Base-by-base conservation (phyloP, 345 rosid genomes). In the Citrus medica region DNA sequence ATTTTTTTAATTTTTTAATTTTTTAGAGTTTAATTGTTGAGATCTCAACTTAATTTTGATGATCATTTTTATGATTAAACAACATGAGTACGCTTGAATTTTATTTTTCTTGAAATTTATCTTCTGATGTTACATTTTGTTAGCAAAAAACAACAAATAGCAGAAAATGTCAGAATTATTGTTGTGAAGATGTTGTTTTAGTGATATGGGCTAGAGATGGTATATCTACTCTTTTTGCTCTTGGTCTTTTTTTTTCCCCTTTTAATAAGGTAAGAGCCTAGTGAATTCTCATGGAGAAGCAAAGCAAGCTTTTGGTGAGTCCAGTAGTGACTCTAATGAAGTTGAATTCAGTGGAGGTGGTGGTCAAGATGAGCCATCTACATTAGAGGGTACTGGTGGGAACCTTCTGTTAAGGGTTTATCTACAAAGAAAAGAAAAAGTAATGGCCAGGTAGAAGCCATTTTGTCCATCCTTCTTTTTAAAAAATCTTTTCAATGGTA, bases 341-440 rank as follows among this genome's bases (percentile, higher is more conserved):
- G 85, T 91, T 74, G 95, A 92, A 79, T 89, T 87, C 80, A 89
- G 93, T 82, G 98, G 91, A 19, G 87, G 90, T 76, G 86, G 85
- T 13, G 89, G 85, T 82, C 90, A 81, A 80, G 88, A 88, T 62
- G 91, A 86, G 70, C 81, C 75, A 32, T 81, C 87, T 30, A 81
- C 74, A 37, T 65, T 85, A 86, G 91, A 83, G 67, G 85, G 82
- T 76, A 71, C 84, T 56, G 83, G 87, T 46, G 85, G 85, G 92
- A 88, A 79, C 79, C 84, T 24, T 89, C 59, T 33, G 5, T 75
- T 8, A 92, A 86, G 79, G 83, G 85, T 75, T 74, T 82, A 62
- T 82, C 84, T 81, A 81, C 85, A 32, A 92, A 82, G 86, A 92
- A 93, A 88, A 91, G 99, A 84, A 96, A 91, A 85, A 83, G 97